Base-by-base conservation (phyloP, 768 basidiomycete species). In the Brasilioporus rufonigricans region DNA sequence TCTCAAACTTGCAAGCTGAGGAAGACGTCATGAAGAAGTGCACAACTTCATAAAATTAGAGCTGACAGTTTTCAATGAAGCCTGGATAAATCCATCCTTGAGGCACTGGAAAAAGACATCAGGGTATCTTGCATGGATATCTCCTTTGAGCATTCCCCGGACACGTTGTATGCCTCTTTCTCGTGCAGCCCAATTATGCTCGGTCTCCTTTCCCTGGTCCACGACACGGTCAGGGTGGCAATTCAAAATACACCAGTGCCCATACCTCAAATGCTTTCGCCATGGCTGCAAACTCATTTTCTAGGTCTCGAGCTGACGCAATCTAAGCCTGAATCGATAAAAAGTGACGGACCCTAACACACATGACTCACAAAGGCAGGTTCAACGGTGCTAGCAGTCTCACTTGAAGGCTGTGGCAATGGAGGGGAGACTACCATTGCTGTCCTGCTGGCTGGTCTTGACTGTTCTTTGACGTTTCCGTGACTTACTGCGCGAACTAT, bases 181-280 rank as follows among this genome's bases (percentile, higher is more conserved):
- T 55, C 96, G 81, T 27, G 78, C 74, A 40, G 82, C 78, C 96
- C 96, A 99, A 62, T 99, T 99, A 59, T 95, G 91, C 67, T 99
- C 96, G 1, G 90, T 89, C 74, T 99, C 96, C 73, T 84, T 96
- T n/a, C 96, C 97, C 88, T 93, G 32, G 43, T 27, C n/a, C 41
- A 48, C 16, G 49, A 49, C 14, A 47, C 32, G 36, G 32, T 52
- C 48, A 60, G 50, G 41, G 40, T 11, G 31, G 5, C 14, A 33
- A 2, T 24, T 23, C 48, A n/a, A 18, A 23, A 39, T 47, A 21
- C 4, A 48, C 43, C 40, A 35, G 18, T 10, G n/a, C 27, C 63
- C 75, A 47, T 64, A 87, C 92, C 73, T 92, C 91, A 63, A 97
- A 98, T 31, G 79, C 74, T 50, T 89, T 87, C 19, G 78, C 67